Evolutionary conservation across 768 basidiomycete species (phyloP).

Genomic region (Tricholoma bakamatsutake): DNA sequence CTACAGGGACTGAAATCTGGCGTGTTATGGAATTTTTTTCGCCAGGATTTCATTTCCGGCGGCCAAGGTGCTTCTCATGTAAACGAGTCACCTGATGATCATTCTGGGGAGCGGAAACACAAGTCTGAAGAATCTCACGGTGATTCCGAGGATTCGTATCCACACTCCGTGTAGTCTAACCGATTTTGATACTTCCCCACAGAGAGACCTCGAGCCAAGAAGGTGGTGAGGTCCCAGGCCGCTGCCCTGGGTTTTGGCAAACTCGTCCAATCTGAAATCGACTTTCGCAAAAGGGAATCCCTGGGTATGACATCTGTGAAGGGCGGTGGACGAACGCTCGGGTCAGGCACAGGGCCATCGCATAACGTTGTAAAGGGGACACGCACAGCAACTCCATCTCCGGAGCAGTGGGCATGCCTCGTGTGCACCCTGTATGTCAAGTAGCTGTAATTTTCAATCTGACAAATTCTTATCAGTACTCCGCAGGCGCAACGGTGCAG

Average conservation of each 20-base stretch:
- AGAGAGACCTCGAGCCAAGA: neutral
- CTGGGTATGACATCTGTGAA: constrained; percentile 34
- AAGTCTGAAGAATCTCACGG: constrained; percentile 3
- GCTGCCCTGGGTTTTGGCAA: constrained; percentile 24
- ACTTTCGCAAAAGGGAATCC: constrained; percentile 38
- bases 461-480: constrained; percentile 6
- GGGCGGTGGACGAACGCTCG: constrained; percentile 21
- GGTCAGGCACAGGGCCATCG: constrained; percentile 4
- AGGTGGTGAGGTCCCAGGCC: neutral
- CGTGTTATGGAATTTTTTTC: constrained; percentile 37
- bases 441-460: neutral
- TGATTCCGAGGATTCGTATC: neutral
- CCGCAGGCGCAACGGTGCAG: constrained; percentile 43
- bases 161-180: neutral
- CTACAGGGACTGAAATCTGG: constrained; percentile 35
- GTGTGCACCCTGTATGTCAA: constrained; percentile 60
- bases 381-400: neutral
- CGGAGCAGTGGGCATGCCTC: constrained; percentile 43
- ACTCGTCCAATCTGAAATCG: constrained; percentile 38
- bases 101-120: constrained; percentile 10
- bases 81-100: constrained; percentile 15
- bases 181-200: neutral
- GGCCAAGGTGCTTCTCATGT: constrained; percentile 2
- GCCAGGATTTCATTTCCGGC: constrained; percentile 46
- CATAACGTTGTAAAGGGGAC: constrained; percentile 3